These are phyloP conservation scores for Ogataea salicorniae DNA, from an alignment of 805 yeast species.

Conservation along the genomic window DNA sequence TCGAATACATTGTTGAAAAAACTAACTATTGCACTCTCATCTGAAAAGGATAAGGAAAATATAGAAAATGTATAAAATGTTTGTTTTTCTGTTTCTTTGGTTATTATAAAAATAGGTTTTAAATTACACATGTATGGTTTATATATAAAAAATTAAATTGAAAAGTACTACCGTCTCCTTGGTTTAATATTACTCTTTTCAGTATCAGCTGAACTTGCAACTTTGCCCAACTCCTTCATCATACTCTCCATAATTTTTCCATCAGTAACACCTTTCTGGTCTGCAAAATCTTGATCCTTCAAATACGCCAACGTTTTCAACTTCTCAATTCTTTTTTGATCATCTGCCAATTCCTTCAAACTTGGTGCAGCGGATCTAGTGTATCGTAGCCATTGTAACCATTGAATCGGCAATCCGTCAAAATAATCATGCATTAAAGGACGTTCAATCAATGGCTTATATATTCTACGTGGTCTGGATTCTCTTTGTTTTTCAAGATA, in stretches of 20 bases:
- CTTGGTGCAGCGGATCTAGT: constrained; percentile 59
- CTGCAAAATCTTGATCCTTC: constrained; percentile 38
- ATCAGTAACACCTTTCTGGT: constrained; percentile 14
- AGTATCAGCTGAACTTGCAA: constrained; percentile 3
- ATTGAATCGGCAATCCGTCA: constrained; percentile 57
- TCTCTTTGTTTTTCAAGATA: constrained; percentile 38
- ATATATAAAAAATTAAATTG: not conserved
- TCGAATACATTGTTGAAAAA: constrained; percentile 8
- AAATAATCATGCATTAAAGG: constrained; percentile 54
- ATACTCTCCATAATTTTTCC: constrained; percentile 17
- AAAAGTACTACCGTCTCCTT: not conserved
- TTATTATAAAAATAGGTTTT: not conserved
- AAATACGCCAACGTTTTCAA: constrained; percentile 47
- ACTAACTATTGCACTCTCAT: not conserved
- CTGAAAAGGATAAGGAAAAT: constrained; percentile 12
- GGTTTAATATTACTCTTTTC: not conserved
- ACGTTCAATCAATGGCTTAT: constrained; percentile 48
- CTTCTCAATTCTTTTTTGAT: constrained; percentile 48
- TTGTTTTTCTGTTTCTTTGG: not conserved
- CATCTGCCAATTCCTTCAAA: constrained; percentile 54
- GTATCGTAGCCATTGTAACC: constrained; percentile 77
- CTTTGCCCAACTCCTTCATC: constrained; percentile 19
- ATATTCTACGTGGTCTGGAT: constrained; percentile 53
- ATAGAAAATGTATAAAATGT: constrained; percentile 2
- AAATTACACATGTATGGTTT: not conserved